Evolutionary conservation across 148 eudicot genomes (phyloP).

Genomic region (Camellia lanceoleosa): DNA sequence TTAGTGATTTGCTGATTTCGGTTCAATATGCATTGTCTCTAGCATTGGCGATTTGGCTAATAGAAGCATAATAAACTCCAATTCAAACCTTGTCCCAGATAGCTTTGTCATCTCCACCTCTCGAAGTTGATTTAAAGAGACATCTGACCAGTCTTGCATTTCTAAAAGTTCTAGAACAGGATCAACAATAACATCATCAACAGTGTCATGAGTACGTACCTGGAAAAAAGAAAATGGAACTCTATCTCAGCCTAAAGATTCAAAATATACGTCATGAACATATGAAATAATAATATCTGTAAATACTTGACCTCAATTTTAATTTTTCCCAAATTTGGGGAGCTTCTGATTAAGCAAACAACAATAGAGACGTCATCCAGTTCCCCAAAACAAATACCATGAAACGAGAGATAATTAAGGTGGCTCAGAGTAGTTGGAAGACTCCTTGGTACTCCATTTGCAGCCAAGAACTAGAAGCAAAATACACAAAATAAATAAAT

Average conservation of each 20-base stretch:
- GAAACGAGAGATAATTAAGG: not conserved
- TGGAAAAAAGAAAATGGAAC: too few species aligned
- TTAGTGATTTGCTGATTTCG: not conserved
- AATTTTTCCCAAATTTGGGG: conserved; percentile 47
- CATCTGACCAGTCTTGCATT: not conserved
- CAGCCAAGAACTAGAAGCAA: not conserved
- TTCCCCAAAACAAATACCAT: not conserved
- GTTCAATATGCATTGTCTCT: not conserved
- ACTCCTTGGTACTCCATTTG: not conserved
- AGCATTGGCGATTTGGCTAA: not conserved
- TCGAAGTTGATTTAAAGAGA: too few species aligned
- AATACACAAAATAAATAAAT: not conserved
- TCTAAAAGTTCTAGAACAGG: too few species aligned
- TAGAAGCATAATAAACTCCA: not conserved
- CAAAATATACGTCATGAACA: too few species aligned
- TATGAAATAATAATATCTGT: too few species aligned
- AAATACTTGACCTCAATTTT: conserved; percentile 28
- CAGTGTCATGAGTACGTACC: too few species aligned
- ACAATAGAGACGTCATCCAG: conserved; percentile 6
- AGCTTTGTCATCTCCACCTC: not conserved
- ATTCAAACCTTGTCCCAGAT: not conserved
- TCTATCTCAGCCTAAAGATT: too few species aligned
- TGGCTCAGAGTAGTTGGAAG: not conserved
- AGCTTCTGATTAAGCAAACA: conserved; percentile 39
- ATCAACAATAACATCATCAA: too few species aligned